Evolutionary conservation across 768 basidiomycete genomes (phyloP), one percentile per base, ranked within the genome.

Genomic region (Lactifluus echinatus): DNA sequence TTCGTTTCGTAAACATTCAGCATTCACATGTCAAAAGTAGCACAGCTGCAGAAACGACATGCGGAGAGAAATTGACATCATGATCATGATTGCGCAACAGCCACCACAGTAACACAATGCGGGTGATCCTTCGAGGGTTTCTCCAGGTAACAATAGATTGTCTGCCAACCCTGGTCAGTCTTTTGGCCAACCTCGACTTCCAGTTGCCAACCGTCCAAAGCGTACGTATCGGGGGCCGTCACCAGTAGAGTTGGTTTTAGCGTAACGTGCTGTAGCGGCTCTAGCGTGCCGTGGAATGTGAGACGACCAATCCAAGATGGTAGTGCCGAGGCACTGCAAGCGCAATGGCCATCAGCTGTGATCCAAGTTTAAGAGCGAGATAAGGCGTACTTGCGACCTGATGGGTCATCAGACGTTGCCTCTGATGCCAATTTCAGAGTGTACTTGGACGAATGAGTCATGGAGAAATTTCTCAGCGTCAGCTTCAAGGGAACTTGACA

Each of bases 391-490:
- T 46, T 57, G 19, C 26, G 64, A 64, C 50, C 63, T 65, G 66
- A 63, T 39, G 57, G 69, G 40, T 56, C 60, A 55, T 56, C 55
- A 48, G 50, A 55, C 28, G 50, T 63, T 23, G 23, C 60, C 55
- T 69, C 63, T 11, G 67, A 63, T 58, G 69, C 65, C 8, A 89
- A 66, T 58, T 71, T 78, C 14, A 92, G 69, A 37, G 78, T 72
- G 63, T 80, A 89, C 43, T 79, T 75, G n/a, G 75, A 75, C 17
- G 78, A 69, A 50, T 82, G 75, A 1, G 83, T 81, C 39, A 81
- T 70, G 0, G 93, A 95, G 61, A 83, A 77, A 66, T 94, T 95
- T 28, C 80, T 78, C 28, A 95, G 59, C 15, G 70, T 71, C 60
- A 93, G 78, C 7, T 73, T 66, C 14, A 87, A 72, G 1, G 79